Evolutionary conservation across 202 grass and related monocot genomes (phyloP), one percentile per base, ranked within the genome.

Genomic region (Bolboschoenoplectus hybrid): DNA sequence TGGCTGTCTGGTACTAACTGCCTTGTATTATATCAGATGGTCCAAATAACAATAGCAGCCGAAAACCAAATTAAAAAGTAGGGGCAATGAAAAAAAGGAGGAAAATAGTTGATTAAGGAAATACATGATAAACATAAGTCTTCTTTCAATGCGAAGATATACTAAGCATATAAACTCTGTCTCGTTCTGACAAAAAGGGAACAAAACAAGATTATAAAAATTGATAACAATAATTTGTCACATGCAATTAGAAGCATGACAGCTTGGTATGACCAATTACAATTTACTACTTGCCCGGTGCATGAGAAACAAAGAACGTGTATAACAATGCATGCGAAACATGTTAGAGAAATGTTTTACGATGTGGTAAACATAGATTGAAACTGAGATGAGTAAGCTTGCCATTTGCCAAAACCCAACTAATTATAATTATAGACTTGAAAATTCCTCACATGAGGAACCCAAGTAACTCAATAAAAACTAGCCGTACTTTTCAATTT

Each of bases 181-280:
- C 74, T 77, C 74, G 7, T 26, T 40, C 74, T 78, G 50, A 78
- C 74, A 78, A 78, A 47, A 78, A 78, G 74, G 74, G 74, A 57
- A 40, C 74, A 78, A 53, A 52, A 76, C 11, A 36, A 17, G 9
- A 56, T 78, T 47, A 43, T 60, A 60, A 80, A 20, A 80, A 80
- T 20, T 80, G 53, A 80, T 6, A 41, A 43, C 35, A 40, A 61
- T 80, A 58, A 80, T 80, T 60, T 80, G 53, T 40, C 75, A 80
- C 75, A 80, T 80, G 75, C 36, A 80, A 60, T 40, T 61, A 80
- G 75, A 80, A 80, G 36, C 53, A 80, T 60, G 16, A 80, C 75
- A 60, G 14, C 51, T 17, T 77, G 53, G 51, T 13, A 19, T 61
- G 52, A 10, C 6, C 36, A 26, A 57, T 43, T 80, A 57, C 53